Conservation (phyloP, 2,329 filamentous ascomycete species). For the Phyllosticta citribraziliensis region DNA sequence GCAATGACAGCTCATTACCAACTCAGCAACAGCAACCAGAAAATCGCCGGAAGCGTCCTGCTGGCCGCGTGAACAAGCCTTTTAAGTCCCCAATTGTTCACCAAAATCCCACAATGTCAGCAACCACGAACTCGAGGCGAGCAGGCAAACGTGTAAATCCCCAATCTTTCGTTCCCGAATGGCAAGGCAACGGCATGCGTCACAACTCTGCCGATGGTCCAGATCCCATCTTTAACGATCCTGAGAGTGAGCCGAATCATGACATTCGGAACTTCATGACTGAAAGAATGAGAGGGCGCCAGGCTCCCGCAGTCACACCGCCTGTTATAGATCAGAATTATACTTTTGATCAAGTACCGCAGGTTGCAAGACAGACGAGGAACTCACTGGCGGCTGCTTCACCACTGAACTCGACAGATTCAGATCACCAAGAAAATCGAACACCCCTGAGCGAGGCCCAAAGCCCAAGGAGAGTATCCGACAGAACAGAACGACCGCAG, state of each 20-base stretch:
- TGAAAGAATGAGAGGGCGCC: conserved; percentile 6
- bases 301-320: conserved; percentile 15
- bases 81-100: not conserved
- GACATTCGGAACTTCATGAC: conserved; percentile 23
- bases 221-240: conserved; percentile 14
- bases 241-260: conserved; percentile 16
- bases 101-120: not conserved
- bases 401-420: not conserved
- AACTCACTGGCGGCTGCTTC: not conserved
- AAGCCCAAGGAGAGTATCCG: too few relatives aligned
- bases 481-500: not conserved
- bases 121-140: not conserved
- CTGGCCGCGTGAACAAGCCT: not conserved
- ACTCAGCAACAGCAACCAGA: not conserved
- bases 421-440: not conserved
- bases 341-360: not conserved
- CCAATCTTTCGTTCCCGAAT: not conserved
- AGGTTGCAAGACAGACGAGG: not conserved
- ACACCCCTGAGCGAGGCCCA: not conserved
- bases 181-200: not conserved
- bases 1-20: not conserved
- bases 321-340: not conserved
- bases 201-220: not conserved
- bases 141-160: not conserved
- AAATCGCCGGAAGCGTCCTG: not conserved